Percentiles rank a stretch among this genome's conserved stretches.
These are phyloP conservation scores for Lotmaria passim DNA, from an alignment of 208 protist genomes.

Conservation along the genomic window DNA sequence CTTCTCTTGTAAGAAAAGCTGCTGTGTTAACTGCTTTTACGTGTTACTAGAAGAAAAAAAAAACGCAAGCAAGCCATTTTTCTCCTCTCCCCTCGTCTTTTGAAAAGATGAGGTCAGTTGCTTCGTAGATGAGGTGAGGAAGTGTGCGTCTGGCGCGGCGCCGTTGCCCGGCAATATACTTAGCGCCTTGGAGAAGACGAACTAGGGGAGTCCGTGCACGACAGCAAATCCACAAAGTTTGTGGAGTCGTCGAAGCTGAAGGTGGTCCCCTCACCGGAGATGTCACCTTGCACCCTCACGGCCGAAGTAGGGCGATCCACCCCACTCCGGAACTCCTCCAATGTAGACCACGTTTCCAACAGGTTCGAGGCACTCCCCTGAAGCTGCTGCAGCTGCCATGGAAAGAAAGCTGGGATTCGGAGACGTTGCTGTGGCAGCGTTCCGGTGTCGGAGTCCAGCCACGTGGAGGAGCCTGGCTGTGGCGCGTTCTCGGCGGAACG, in stretches of 20 bases:
- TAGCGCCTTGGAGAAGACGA: conserved; percentile 7
- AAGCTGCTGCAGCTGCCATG: conserved; percentile 12
- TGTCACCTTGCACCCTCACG: neutral
- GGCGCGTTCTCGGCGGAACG: neutral
- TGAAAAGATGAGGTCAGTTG: too few species aligned
- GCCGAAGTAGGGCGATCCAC: neutral
- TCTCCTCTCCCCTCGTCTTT: too few species aligned
- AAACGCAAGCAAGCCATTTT: too few species aligned
- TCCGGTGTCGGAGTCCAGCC: conserved; percentile 6
- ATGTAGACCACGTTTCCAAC: conserved; percentile 21
- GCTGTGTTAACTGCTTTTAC: too few species aligned
- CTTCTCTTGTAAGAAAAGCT: too few species aligned
- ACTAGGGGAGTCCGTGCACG: conserved; percentile 22
- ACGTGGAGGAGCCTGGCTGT: neutral
- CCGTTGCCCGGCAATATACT: too few species aligned
- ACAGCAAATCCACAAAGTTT: conserved; percentile 32
- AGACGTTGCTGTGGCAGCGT: neutral
- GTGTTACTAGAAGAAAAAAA: too few species aligned
- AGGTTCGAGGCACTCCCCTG: neutral
- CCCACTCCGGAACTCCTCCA: conserved; percentile 31
- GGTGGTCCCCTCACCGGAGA: neutral
- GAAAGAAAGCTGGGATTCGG: neutral
- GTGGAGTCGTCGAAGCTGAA: conserved; percentile 24
- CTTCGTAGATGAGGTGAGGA: too few species aligned
- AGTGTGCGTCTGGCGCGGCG: too few species aligned